A percentile compares a stretch with the other conserved stretches of the same genome.
These are phyloP conservation scores for Fusarium sp. DNA, from an alignment of 2,329 filamentous ascomycete species.

Conservation along the genomic window DNA sequence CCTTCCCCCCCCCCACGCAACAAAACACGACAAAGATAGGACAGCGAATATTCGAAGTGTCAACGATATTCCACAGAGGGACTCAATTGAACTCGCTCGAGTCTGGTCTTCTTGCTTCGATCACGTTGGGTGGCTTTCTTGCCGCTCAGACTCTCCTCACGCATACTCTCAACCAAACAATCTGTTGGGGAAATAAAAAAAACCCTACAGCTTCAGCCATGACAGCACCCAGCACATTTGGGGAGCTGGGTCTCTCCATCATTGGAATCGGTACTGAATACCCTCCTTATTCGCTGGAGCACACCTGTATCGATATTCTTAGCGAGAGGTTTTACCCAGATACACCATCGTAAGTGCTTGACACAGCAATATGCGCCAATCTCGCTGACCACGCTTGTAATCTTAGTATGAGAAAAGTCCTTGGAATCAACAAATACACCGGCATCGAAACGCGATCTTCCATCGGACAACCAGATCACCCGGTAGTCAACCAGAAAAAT, in stretches of 20 bases:
- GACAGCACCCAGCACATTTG: constrained; percentile 57
- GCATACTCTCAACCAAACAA: constrained; percentile 26
- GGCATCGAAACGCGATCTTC: constrained; percentile 74
- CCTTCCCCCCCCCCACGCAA: neutral
- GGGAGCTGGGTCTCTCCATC: constrained; percentile 70
- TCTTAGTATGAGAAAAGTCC: constrained; percentile 70
- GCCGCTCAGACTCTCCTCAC: neutral
- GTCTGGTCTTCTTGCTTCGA: neutral
- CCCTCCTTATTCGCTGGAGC: constrained; percentile 65
- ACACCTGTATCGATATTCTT: constrained; percentile 64
- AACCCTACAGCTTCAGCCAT: constrained; percentile 47
- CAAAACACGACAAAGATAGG: constrained; percentile 15
- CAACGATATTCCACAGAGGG: constrained; percentile 21
- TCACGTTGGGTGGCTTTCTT: neutral
- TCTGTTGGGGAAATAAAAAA: constrained; percentile 30
- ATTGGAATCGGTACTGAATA: constrained; percentile 71
- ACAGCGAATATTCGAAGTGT: constrained; percentile 22
- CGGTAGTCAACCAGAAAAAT: constrained; percentile 67
- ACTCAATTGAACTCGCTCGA: constrained; percentile 17
- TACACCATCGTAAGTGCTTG: constrained; percentile 66
- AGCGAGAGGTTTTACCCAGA: constrained; percentile 70
- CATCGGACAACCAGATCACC: constrained; percentile 71
- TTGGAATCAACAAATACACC: constrained; percentile 73
- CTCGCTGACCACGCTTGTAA: neutral
- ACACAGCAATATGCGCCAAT: neutral